Conservation (phyloP, 2,329 filamentous ascomycete genomes). For the Ascochyta rabiei region DNA sequence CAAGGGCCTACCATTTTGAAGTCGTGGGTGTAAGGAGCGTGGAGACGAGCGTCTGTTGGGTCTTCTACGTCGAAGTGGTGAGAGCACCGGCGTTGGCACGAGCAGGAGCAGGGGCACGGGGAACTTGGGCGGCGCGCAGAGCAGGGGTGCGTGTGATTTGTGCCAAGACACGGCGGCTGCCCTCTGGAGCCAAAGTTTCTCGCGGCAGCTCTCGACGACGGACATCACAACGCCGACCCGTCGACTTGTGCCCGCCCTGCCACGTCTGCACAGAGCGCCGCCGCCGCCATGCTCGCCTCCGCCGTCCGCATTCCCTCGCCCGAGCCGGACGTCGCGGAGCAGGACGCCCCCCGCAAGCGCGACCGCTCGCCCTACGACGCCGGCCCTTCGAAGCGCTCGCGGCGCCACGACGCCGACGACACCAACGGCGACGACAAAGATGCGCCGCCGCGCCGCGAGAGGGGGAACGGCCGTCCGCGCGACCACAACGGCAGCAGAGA, state of each 20-base stretch:
- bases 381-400: constrained; percentile 48
- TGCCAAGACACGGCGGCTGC: constrained; percentile 3
- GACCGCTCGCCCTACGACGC: constrained; percentile 58
- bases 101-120: not conserved
- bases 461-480: constrained; percentile 73
- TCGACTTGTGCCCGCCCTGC: not conserved
- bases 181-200: constrained; percentile 36
- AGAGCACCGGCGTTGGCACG: not conserved
- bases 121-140: constrained; percentile 5
- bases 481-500: constrained; percentile 18
- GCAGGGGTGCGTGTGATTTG: too few species aligned
- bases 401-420: constrained; percentile 40
- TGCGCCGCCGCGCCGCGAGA: constrained; percentile 57
- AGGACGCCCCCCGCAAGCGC: constrained; percentile 56
- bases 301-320: constrained; percentile 65
- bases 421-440: constrained; percentile 51
- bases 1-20: constrained; percentile 14
- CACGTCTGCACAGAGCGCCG: not conserved
- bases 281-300: constrained; percentile 43
- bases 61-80: constrained; percentile 12
- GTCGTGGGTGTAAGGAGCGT: constrained; percentile 11
- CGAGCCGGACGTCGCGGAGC: constrained; percentile 54
- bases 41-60: constrained; percentile 10
- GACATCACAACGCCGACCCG: constrained; percentile 8
- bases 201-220: constrained; percentile 13